Evolutionary conservation across 1,284 basidiomycete genomes (phyloP).

Genomic region (Microbotryomycetes sp.): DNA sequence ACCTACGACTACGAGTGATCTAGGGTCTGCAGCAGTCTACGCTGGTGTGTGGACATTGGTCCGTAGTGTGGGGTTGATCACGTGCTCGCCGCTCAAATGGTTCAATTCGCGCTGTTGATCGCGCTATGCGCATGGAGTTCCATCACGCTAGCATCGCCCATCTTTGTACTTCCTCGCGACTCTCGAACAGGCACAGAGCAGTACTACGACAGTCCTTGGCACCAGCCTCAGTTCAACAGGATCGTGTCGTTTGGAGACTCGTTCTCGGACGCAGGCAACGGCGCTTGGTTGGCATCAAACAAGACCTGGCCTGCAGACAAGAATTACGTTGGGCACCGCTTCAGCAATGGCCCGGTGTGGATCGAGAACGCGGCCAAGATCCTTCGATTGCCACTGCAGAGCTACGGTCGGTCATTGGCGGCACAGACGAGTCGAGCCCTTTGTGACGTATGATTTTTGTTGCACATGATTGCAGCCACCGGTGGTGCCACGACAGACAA

Average conservation of each 20-base stretch:
- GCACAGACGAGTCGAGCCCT: too few species aligned
- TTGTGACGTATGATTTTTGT: too few species aligned
- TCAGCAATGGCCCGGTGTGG: constrained; percentile 9
- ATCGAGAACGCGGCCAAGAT: not conserved
- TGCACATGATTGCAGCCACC: constrained; percentile 2
- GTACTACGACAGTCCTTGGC: not conserved
- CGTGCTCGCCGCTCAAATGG: not conserved
- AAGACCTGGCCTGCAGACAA: constrained; percentile 9
- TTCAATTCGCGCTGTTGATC: not conserved
- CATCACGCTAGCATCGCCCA: not conserved
- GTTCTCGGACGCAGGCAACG: constrained; percentile 6
- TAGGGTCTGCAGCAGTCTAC: too few species aligned
- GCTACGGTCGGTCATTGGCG: not conserved
- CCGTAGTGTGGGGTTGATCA: too few species aligned
- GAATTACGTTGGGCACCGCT: constrained; percentile 11
- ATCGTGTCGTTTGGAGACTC: constrained; percentile 11
- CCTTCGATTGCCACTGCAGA: not conserved
- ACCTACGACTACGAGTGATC: too few species aligned
- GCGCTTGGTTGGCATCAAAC: constrained; percentile 6
- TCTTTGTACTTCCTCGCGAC: not conserved
- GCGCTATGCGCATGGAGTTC: not conserved
- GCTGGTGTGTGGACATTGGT: too few species aligned
- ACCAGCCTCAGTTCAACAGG: not conserved
- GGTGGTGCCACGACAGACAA: constrained; percentile 15
- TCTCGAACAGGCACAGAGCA: not conserved